These are phyloP conservation scores for Glonium stellatum DNA, from an alignment of 495 filamentous ascomycete genomes.

Conservation along the genomic window DNA sequence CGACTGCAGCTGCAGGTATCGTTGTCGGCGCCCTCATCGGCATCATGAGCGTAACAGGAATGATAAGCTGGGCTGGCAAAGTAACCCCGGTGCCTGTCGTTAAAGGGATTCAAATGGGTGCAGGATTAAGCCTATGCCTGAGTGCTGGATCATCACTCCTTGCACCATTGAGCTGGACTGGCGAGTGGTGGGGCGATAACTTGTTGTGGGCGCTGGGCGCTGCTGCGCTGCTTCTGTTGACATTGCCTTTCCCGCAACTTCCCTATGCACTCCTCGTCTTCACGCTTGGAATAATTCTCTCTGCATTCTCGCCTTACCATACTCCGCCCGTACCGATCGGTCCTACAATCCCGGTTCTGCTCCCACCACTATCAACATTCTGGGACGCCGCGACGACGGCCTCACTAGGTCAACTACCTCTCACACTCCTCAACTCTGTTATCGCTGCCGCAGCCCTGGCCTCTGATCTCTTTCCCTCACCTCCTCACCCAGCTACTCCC, in stretches of 20 bases:
- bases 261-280: conserved; percentile 75
- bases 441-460: conserved; percentile 75
- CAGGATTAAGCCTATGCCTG: conserved; percentile 71
- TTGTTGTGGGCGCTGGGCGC: conserved; percentile 61
- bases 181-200: conserved; percentile 62
- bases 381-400: conserved; percentile 22
- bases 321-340: background rate
- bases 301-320: conserved; percentile 18
- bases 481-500: conserved; percentile 47
- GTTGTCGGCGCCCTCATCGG: conserved; percentile 66
- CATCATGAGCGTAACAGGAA: conserved; percentile 66
- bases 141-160: conserved; percentile 62
- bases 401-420: conserved; percentile 69
- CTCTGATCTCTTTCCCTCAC: conserved; percentile 62
- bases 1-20: conserved; percentile 72
- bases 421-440: conserved; percentile 86
- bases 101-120: conserved; percentile 90
- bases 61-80: conserved; percentile 61
- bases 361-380: conserved; percentile 18
- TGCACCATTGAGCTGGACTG: conserved; percentile 49
- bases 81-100: conserved; percentile 77
- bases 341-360: conserved; percentile 20
- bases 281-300: conserved; percentile 43
- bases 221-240: conserved; percentile 61
- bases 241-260: conserved; percentile 50